Evolutionary conservation across 768 basidiomycete species (phyloP).

Genomic region (Kwoniella dejecticola): DNA sequence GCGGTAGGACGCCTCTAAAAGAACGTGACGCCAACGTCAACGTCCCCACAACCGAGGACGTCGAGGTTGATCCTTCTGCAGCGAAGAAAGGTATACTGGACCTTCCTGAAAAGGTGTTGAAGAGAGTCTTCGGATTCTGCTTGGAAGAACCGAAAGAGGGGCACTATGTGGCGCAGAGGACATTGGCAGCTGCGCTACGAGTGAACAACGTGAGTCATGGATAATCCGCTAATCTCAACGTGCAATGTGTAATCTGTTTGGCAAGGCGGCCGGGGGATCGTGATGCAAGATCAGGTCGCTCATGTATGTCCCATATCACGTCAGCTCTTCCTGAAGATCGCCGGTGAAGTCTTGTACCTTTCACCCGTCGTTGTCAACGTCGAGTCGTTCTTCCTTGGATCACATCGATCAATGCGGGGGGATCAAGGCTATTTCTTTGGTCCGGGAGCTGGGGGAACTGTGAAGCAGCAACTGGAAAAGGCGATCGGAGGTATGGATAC

Average conservation of each 20-base stretch:
- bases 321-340: background rate
- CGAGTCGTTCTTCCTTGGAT: conserved; percentile 12
- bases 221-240: too few relatives aligned
- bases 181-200: background rate
- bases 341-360: background rate
- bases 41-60: too few relatives aligned
- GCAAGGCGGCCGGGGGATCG: too few relatives aligned
- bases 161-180: background rate
- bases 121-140: background rate
- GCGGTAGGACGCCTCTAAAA: too few relatives aligned
- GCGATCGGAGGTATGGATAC: background rate
- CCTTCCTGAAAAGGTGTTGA: too few relatives aligned
- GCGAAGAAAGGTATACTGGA: too few relatives aligned
- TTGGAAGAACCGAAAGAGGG: background rate
- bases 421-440: background rate
- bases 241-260: too few relatives aligned
- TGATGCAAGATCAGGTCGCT: too few relatives aligned
- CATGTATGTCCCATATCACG: too few relatives aligned
- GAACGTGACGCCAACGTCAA: too few relatives aligned
- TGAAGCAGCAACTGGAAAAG: background rate
- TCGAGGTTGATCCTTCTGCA: too few relatives aligned
- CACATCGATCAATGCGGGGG: background rate
- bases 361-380: conserved; percentile 25
- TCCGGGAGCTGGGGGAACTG: background rate
- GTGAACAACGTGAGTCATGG: background rate